A percentile compares a stretch with the other conserved stretches of the same genome.
Conservation (phyloP, 345 rosid species). For the Acer negundo region DNA sequence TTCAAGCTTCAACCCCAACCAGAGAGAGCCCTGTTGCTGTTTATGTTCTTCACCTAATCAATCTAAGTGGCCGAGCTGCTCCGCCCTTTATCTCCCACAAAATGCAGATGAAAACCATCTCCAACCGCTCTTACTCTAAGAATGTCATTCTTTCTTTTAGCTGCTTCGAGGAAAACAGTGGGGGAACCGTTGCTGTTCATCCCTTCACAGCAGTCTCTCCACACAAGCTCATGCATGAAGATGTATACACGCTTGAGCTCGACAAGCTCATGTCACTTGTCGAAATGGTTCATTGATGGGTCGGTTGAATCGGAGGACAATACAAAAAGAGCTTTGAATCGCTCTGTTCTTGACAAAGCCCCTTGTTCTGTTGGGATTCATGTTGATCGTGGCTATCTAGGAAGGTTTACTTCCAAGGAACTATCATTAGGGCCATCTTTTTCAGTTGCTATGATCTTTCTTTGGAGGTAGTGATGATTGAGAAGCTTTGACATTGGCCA, state of each 20-base stretch:
- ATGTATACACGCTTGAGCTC: conserved; percentile 14
- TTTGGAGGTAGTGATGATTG: conserved; percentile 67
- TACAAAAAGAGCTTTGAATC: conserved; percentile 3
- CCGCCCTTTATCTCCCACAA: conserved; percentile 59
- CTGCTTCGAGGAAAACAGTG: not conserved
- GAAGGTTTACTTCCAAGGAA: not conserved
- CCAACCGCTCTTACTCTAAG: conserved; percentile 30
- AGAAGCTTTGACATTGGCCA: conserved; percentile 50
- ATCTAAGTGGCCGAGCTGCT: conserved; percentile 45
- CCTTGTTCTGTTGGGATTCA: conserved; percentile 24
- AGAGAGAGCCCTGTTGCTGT: conserved; percentile 35
- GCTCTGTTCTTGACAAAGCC: conserved; percentile 18
- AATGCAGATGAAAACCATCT: conserved; percentile 28
- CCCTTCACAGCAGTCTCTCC: conserved; percentile 14
- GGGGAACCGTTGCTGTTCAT: not conserved
- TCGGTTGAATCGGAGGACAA: conserved; percentile 17
- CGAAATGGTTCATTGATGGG: conserved; percentile 16
- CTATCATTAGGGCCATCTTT: not conserved
- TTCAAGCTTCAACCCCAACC: conserved; percentile 33
- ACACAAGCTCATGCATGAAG: conserved; percentile 10
- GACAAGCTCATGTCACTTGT: conserved; percentile 5
- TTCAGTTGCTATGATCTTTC: conserved; percentile 45
- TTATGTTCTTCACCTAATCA: conserved; percentile 54
- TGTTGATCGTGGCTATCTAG: conserved; percentile 2
- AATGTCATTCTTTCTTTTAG: conserved; percentile 37